Evolutionary conservation across 768 basidiomycete species (phyloP), one percentile per base, ranked within the genome.

Genomic region (Brasilioporus rufonigricans): DNA sequence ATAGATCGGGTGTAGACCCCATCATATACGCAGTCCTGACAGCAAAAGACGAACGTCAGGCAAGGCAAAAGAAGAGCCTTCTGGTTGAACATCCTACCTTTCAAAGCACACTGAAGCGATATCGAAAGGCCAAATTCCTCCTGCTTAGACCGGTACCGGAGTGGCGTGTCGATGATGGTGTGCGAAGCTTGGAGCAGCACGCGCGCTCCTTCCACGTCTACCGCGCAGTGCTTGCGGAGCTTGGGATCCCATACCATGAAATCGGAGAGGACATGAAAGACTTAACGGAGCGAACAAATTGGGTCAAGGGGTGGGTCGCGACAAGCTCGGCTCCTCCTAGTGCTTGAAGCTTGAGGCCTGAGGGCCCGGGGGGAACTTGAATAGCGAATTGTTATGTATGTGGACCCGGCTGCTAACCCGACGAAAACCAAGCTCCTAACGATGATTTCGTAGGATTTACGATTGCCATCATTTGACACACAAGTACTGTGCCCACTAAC

Each of bases 1-100:
- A 88, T 63, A 72, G 87, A 58, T 87, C 85, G 14, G 83, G 81
- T 0, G 64, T 86, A 3, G 87, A 88, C 66, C 77, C 85, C 8
- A 68, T 87, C 50, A 80, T 85, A 1, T 88, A 88, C 57, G 83
- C 82, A 1, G 67, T 79, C 35, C 68, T 85, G 55, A 79, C 74
- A 27, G 74, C 78, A 2, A 52, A 62, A 11, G 71, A 71, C 47
- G 71, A 65, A 1, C 68, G 65, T 48, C 76, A 79, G 43, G 77
- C 71, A 5, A 44, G 59, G 11, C 59, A 65, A 41, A 74, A 74
- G 38, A 71, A 74, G 48, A 57, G 62, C 18, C 29, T 61, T 19
- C 65, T 86, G 45, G 48, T 77, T 3, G 55, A 59, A 5, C 65
- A 74, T 16, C 63, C 67, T 12, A 68, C 67, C 47, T 81, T 85